These are phyloP conservation scores for Mycosphaerella sp. DNA, from an alignment of 2,329 filamentous ascomycete genomes.

Conservation along the genomic window DNA sequence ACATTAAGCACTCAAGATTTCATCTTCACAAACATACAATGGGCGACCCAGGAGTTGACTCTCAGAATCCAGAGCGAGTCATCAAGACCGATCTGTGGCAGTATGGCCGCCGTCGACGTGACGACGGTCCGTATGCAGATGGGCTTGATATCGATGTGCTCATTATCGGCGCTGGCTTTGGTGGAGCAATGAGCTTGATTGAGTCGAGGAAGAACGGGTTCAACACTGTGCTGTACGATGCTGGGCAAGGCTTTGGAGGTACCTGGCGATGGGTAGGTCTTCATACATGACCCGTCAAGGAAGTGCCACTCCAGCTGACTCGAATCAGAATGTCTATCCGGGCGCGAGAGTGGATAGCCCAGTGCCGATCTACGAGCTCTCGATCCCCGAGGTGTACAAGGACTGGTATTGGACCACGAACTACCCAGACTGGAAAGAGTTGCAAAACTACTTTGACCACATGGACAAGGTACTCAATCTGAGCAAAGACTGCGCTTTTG, in stretches of 20 bases:
- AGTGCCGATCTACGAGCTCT: conserved; percentile 28
- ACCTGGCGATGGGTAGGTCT: conserved; percentile 30
- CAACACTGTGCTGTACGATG: conserved; percentile 30
- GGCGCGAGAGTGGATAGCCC: conserved; percentile 42
- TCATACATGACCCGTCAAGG: background rate
- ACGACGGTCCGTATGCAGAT: conserved; percentile 26
- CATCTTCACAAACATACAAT: conserved; percentile 7
- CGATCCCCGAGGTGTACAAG: conserved; percentile 43
- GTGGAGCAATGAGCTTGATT: conserved; percentile 39
- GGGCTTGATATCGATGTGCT: conserved; percentile 29
- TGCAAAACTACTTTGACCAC: conserved; percentile 54
- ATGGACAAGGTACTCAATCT: conserved; percentile 51
- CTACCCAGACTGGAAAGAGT: conserved; percentile 37
- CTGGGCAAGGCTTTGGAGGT: conserved; percentile 31
- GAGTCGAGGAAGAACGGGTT: conserved; percentile 35
- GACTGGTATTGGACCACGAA: conserved; percentile 49
- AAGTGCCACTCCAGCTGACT: background rate
- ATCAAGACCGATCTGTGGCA: conserved; percentile 25
- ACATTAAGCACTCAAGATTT: background rate
- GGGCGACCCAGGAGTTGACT: conserved; percentile 18
- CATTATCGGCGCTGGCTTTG: conserved; percentile 40
- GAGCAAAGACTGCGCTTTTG: conserved; percentile 53
- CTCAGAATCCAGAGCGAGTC: conserved; percentile 20
- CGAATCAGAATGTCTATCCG: conserved; percentile 28
- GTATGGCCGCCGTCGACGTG: conserved; percentile 20